These are phyloP conservation scores for Simplicillium aogashimaense DNA, from an alignment of 2,329 filamentous ascomycete species.

Conservation along the genomic window DNA sequence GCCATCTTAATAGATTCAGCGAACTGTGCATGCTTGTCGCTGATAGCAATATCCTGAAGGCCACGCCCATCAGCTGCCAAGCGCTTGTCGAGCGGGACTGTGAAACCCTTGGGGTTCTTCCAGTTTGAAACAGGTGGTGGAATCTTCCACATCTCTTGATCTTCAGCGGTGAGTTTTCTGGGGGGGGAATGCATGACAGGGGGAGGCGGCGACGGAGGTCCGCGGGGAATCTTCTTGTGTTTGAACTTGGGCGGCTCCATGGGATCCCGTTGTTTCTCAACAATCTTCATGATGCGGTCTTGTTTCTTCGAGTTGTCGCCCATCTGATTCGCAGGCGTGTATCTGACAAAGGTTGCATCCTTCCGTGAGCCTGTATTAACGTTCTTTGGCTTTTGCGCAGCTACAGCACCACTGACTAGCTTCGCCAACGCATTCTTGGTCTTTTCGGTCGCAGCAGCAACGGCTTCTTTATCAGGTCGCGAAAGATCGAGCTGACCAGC, in stretches of 20 bases:
- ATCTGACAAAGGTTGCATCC: conserved; percentile 88
- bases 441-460: conserved; percentile 73
- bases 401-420: conserved; percentile 75
- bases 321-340: conserved; percentile 96
- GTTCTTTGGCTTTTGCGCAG: conserved; percentile 93
- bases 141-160: conserved; percentile 93
- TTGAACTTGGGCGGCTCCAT: conserved; percentile 98
- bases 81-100: conserved; percentile 89
- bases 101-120: conserved; percentile 99
- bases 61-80: conserved; percentile 87
- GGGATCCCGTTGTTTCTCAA: conserved; percentile 85
- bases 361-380: conserved; percentile 71
- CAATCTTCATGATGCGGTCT: conserved; percentile 97
- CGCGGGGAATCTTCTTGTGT: conserved; percentile 93
- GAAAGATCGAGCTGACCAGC: conserved; percentile 84
- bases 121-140: conserved; percentile 87
- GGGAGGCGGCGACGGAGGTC: conserved; percentile 83
- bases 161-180: conserved; percentile 88
- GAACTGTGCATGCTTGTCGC: conserved; percentile 97
- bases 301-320: conserved; percentile 77
- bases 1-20: conserved; percentile 90
- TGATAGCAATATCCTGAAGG: conserved; percentile 88
- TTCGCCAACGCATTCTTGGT: conserved; percentile 79
- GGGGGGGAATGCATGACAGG: conserved; percentile 94
- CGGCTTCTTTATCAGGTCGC: conserved; percentile 74